Base-by-base conservation (phyloP, 2,329 filamentous ascomycete genomes). In the Aulographum hederae region DNA sequence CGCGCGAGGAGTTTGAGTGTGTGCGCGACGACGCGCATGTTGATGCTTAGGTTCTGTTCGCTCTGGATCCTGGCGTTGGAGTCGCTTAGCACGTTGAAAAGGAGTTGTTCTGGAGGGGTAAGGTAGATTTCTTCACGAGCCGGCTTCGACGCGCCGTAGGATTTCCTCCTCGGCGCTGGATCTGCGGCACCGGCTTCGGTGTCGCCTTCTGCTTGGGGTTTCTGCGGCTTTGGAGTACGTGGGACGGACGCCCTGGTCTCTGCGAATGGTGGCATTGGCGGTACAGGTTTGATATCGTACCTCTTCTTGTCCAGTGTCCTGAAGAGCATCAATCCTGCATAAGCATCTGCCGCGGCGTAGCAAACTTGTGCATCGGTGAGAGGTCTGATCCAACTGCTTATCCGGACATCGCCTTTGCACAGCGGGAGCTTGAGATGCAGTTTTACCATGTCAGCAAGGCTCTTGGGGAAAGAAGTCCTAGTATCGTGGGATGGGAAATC, bases 321-420 rank as follows among this genome's bases (percentile, higher is more conserved):
- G 44, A 71, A 92, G 2, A 94, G 57, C 34, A 80, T 75, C 6
- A 78, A 53, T 27, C 73, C 69, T 36, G 78, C 82, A 47, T 93
- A 94, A 0, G 81, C 77, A 49, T 92, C 82, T 1, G 79, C 74
- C 10, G 81, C 82, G 6, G 80, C 43, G 28, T 38, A 38, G 5
- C 13, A 14, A 16, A 23, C 19, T 47, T 94, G 85, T 6, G 67
- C 50, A 39, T 64, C 56, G 14, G 57, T 61, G 20, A 94, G 54
- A 1, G 57, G 45, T 35, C 59, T 56, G 18, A 69, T 69, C 85
- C 86, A 94, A 46, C 86, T 66, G 40, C 81, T 74, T 1, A 63
- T 63, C 13, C 85, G 67, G 2, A 91, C 78, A 27, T 67, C 56
- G 2, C 70, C 80, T 48, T 92, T 94, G 46, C 64, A 74, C 37